These are phyloP conservation scores for Casaregolazyma suthepensis DNA, from an alignment of 1,139 yeast genomes.

Conservation along the genomic window DNA sequence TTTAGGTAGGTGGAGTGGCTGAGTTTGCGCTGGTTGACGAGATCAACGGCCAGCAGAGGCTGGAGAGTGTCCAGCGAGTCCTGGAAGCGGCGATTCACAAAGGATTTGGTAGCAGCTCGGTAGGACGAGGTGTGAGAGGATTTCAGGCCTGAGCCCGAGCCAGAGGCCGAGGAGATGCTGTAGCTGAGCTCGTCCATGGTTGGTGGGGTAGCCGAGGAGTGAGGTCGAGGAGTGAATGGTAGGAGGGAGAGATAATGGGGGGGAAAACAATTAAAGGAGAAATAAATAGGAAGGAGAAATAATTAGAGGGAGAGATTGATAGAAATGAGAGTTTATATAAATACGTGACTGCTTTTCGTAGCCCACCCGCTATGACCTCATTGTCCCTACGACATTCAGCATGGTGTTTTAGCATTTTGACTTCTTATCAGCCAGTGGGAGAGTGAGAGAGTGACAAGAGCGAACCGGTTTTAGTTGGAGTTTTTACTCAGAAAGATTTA, in stretches of 20 bases:
- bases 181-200: slow-evolving; percentile 7
- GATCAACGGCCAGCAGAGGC: slow-evolving; percentile 15
- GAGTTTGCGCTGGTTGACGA: slow-evolving; percentile 9
- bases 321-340: no score
- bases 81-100: slow-evolving; percentile 23
- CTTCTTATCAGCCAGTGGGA: no score
- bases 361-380: no score
- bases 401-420: no score
- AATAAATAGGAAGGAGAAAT: no score
- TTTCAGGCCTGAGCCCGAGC: slow-evolving; percentile 3
- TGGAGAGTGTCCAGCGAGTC: slow-evolving; percentile 18
- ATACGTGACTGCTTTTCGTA: no score
- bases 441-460: no score
- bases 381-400: no score
- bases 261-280: background rate
- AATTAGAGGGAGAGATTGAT: no score
- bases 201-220: background rate
- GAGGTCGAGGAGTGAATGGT: no score
- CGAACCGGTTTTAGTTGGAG: no score
- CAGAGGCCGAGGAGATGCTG: slow-evolving; percentile 7
- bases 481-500: no score
- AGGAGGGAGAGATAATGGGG: background rate
- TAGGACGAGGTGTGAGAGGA: slow-evolving; percentile 10
- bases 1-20: slow-evolving; percentile 19
- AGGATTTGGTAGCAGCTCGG: slow-evolving; percentile 22